These are phyloP conservation scores for Kwoniella heveanensis DNA, from an alignment of 768 basidiomycete species.

Conservation along the genomic window DNA sequence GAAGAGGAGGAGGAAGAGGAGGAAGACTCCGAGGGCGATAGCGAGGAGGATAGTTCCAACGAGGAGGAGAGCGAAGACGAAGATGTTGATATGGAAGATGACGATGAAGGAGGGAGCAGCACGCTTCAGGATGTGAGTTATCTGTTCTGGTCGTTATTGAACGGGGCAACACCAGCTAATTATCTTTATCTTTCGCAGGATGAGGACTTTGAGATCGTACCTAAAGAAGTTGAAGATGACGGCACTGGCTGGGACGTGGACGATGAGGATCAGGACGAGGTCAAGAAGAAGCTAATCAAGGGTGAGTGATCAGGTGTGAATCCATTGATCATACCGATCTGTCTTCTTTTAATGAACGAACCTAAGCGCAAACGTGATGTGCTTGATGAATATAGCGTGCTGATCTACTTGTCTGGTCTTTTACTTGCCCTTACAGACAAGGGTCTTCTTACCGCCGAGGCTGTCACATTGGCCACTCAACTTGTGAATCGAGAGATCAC, in stretches of 20 bases:
- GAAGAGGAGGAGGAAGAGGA: constrained; percentile 59
- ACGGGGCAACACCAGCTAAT: not conserved
- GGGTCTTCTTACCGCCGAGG: constrained; percentile 83
- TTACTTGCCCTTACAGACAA: constrained; percentile 61
- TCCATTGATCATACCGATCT: not conserved
- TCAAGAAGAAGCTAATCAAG: constrained; percentile 66
- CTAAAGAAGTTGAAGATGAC: constrained; percentile 64
- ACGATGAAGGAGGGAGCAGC: constrained; percentile 20
- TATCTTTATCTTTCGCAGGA: not conserved
- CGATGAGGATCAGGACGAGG: constrained; percentile 71
- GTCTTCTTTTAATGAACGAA: too few species aligned
- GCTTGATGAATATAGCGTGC: too few species aligned
- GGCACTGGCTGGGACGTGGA: constrained; percentile 79
- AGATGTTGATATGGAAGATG: constrained; percentile 52
- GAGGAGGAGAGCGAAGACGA: constrained; percentile 41
- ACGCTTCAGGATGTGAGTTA: constrained; percentile 38
- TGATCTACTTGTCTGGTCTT: too few species aligned
- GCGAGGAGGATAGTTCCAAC: constrained; percentile 41
- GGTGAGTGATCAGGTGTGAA: constrained; percentile 61
- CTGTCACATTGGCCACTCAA: constrained; percentile 85
- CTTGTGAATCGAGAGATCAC: constrained; percentile 89
- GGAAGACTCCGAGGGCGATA: constrained; percentile 48
- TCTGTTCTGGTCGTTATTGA: not conserved
- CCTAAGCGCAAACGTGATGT: too few species aligned
- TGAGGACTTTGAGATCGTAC: constrained; percentile 72